These are phyloP conservation scores for Trichoderma sp. DNA, from an alignment of 2,329 filamentous ascomycete species.

Conservation along the genomic window DNA sequence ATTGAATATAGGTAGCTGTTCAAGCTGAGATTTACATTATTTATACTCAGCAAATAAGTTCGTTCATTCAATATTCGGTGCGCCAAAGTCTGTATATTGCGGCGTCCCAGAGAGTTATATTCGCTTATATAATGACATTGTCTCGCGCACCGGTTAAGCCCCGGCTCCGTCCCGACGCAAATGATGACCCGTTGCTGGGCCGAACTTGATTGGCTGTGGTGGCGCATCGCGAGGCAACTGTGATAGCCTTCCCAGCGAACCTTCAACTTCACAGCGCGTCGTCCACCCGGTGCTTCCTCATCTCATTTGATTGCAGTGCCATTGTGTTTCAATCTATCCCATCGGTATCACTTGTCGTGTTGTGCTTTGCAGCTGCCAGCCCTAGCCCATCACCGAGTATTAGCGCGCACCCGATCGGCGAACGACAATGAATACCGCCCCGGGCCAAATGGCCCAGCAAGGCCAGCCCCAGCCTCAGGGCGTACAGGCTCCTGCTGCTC, in stretches of 20 bases:
- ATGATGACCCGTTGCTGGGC: background rate
- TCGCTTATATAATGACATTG: background rate
- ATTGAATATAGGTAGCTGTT: background rate
- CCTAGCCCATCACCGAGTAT: background rate
- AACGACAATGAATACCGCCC: conserved; percentile 27
- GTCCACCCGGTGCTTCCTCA: background rate
- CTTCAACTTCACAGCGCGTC: conserved; percentile 14
- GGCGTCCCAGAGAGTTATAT: background rate
- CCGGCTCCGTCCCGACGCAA: background rate
- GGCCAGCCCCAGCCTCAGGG: conserved; percentile 26
- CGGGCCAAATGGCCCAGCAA: conserved; percentile 27
- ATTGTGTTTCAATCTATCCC: background rate
- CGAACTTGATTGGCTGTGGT: conserved; percentile 6
- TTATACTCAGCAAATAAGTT: background rate
- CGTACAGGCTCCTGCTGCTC: conserved; percentile 27
- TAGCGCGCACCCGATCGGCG: background rate
- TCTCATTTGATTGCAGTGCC: background rate
- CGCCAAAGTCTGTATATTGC: background rate
- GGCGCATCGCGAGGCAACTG: background rate
- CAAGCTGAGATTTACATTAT: background rate
- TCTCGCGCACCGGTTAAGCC: background rate
- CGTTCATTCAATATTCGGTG: background rate
- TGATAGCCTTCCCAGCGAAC: conserved; percentile 6
- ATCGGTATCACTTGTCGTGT: background rate
- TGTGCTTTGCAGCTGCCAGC: background rate